Evolutionary conservation across 148 eudicot species (phyloP).

Genomic region (Polygonum aviculare): DNA sequence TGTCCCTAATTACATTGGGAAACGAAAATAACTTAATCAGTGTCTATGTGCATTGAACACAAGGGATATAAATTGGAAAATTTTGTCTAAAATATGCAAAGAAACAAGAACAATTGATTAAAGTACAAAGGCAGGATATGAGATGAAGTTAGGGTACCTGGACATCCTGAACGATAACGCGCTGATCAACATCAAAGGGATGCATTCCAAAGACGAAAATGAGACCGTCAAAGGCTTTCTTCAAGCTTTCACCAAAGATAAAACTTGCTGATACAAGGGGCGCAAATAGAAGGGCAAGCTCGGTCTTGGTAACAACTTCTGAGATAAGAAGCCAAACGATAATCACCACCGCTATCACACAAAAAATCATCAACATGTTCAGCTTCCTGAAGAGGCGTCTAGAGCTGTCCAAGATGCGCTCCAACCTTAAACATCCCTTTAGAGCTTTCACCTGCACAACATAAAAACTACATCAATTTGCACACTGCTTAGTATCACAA

Average conservation of each 20-base stretch:
- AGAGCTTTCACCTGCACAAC: constrained; percentile 1
- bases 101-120: no score
- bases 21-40: no score
- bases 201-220: constrained; percentile 13
- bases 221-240: constrained; percentile 4
- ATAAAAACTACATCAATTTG: background rate
- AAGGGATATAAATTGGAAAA: no score
- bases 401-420: background rate
- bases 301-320: background rate
- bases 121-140: background rate
- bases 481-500: no score
- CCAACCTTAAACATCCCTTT: background rate
- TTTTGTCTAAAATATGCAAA: no score
- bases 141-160: constrained; percentile 6
- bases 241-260: constrained; percentile 9
- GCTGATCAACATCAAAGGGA: constrained; percentile 13
- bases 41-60: no score
- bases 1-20: no score
- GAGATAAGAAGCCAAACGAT: constrained; percentile 12
- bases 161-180: constrained; percentile 3
- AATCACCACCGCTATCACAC: background rate
- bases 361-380: constrained; percentile 5
- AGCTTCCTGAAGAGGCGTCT: background rate
- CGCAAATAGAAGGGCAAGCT: background rate
- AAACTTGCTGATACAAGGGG: constrained; percentile 8